phyloP scores from a whole-genome alignment of 352 stramenopile species.

The Ophiocytium majus region DNA sequence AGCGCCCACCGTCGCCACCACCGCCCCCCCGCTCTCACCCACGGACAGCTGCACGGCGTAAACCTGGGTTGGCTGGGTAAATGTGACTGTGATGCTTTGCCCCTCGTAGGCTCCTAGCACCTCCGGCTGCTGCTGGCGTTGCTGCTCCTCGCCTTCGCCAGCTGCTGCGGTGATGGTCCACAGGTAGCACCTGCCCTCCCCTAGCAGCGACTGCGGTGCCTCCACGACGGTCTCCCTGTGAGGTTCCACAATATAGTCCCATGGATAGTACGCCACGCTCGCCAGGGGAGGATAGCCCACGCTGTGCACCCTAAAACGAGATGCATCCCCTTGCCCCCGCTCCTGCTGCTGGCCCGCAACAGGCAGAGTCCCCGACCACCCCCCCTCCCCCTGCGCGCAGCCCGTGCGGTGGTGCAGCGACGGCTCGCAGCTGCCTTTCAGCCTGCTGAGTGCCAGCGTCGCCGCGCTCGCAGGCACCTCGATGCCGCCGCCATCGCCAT shows the following conservation, averaged over 20 bases:
- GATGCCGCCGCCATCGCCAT: too few species aligned
- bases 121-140: too few species aligned
- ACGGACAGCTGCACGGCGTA: neutral
- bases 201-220: neutral
- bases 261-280: neutral
- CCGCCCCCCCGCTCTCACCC: neutral
- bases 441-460: too few species aligned
- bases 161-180: neutral
- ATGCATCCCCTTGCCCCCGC: too few species aligned
- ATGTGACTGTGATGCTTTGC: neutral
- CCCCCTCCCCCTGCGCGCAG: too few species aligned
- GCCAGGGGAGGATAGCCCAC: neutral
- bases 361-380: too few species aligned
- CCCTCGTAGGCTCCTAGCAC: neutral
- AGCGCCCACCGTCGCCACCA: neutral
- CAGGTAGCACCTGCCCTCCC: neutral
- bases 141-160: too few species aligned
- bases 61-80: neutral
- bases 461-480: too few species aligned
- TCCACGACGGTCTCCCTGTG: neutral
- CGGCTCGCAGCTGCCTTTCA: too few species aligned
- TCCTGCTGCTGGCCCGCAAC: too few species aligned
- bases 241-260: conserved; percentile 13
- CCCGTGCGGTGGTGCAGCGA: too few species aligned
- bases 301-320: neutral